Base-by-base conservation (phyloP, 1,284 basidiomycete species). In the Apiotrichum montevideense region DNA sequence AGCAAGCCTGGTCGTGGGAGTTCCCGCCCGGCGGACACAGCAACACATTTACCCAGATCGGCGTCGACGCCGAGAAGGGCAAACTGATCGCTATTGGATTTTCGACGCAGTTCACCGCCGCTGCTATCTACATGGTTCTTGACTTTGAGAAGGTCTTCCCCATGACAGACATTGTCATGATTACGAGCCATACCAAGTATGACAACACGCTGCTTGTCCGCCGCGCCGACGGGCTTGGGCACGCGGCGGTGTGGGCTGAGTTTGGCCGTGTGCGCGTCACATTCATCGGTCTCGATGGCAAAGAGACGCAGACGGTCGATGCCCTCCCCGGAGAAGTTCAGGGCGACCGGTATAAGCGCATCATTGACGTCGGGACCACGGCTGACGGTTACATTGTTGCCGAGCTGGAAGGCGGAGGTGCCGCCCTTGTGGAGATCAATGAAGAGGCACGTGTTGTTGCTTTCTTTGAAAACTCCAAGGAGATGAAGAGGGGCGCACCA, bases 161-260 rank as follows among this genome's bases (percentile, higher is more conserved):
- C 32, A 67, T 87, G 45, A 68, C 47, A 7, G 72, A 76, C 79
- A 3, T 80, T 75, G 52, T 78, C 0, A 79, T 83, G 60, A 76
- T 91, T 39, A 85, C 85, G 0, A 80, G 72, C 48, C 80, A 90
- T 54, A 63, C 56, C 1, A 58, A 63, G 29, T 61, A 65, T 7
- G 61, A 63, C 35, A 59, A 71, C 46, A 67, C 70, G 8, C 42
- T 67, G 9, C 65, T 78, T 8, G 61, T 70, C 0, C 51, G 62
- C 4, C 57, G 63, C 9, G 44, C 59, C 3, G 57, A 51, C 6
- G 54, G 54, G 13, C 67, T 76, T 1, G 47, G 47, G 13, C 74
- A 80, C 10, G 56, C 79, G 11, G 72, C 85, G 4, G 78, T 83
- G 2, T 92, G 90, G 90, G 73, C 87, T 7, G 87, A 90, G 59